Conservation (phyloP, 179 eudicot genomes). For the Sideroxylon spinosum region DNA sequence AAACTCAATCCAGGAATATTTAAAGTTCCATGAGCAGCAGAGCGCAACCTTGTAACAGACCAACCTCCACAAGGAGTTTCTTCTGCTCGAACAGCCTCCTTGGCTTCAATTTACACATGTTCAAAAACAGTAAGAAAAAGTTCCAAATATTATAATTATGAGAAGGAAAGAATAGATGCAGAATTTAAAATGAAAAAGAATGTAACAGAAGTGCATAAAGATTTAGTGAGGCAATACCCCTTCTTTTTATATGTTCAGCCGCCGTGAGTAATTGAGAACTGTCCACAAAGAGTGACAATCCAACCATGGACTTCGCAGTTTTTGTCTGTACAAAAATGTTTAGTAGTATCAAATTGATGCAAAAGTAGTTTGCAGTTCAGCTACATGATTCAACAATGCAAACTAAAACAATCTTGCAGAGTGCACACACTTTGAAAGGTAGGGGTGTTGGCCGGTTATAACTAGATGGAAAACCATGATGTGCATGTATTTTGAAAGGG, state of each 20-base stretch:
- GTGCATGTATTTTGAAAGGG: too few relatives aligned
- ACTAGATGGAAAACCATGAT: background rate
- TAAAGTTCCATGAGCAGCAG: constrained; percentile 87
- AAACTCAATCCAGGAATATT: constrained; percentile 68
- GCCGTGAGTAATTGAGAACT: constrained; percentile 66
- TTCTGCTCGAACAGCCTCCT: constrained; percentile 95
- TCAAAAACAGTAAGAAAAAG: background rate
- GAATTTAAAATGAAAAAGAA: constrained; percentile 12
- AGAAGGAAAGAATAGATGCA: background rate
- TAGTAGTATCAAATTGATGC: constrained; percentile 14
- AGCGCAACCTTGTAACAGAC: constrained; percentile 89
- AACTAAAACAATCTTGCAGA: constrained; percentile 9
- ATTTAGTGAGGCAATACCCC: constrained; percentile 42
- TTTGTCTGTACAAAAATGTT: constrained; percentile 56
- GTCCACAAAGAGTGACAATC: constrained; percentile 68
- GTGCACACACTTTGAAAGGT: background rate
- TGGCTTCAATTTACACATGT: constrained; percentile 47
- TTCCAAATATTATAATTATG: background rate
- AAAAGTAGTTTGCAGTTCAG: constrained; percentile 15
- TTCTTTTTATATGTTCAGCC: constrained; percentile 65
- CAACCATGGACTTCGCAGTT: constrained; percentile 82
- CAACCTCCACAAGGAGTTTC: constrained; percentile 95
- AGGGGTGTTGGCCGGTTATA: background rate
- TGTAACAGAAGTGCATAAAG: constrained; percentile 1
- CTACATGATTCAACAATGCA: constrained; percentile 14